phyloP scores from a whole-genome alignment of 2,329 filamentous ascomycete genomes.

The Atkinsonella texensis region DNA sequence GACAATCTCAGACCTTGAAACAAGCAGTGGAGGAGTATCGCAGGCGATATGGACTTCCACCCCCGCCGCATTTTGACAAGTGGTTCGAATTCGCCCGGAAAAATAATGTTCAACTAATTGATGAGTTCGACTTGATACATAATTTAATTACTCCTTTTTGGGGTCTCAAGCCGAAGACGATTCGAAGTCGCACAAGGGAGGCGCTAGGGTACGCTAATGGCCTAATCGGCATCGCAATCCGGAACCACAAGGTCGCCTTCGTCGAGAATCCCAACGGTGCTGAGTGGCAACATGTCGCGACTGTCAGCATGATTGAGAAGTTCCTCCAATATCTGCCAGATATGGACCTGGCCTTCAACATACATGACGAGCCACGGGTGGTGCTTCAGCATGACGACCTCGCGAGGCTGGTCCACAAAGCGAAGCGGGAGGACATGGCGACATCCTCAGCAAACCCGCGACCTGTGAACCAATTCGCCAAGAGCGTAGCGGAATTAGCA shows the following conservation, averaged over 20 bases:
- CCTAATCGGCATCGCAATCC: slow-evolving; percentile 65
- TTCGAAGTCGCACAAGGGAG: slow-evolving; percentile 65
- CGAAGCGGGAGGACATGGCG: slow-evolving; percentile 53
- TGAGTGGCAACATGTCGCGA: slow-evolving; percentile 78
- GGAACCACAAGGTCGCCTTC: slow-evolving; percentile 59
- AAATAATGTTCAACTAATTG: slow-evolving; percentile 65
- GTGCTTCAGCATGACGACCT: slow-evolving; percentile 76
- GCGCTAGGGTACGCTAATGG: slow-evolving; percentile 74
- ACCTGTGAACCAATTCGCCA: slow-evolving; percentile 24
- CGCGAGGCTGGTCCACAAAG: slow-evolving; percentile 53
- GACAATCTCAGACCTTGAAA: slow-evolving; percentile 61
- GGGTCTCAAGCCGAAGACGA: slow-evolving; percentile 69
- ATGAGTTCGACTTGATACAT: slow-evolving; percentile 85
- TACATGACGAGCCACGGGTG: slow-evolving; percentile 91
- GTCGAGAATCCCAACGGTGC: slow-evolving; percentile 50
- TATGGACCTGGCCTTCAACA: slow-evolving; percentile 94
- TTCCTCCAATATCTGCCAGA: slow-evolving; percentile 77
- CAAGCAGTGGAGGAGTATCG: slow-evolving; percentile 74
- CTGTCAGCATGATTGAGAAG: slow-evolving; percentile 64
- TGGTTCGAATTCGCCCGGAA: slow-evolving; percentile 81
- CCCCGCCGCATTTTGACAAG: slow-evolving; percentile 83
- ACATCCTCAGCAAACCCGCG: slow-evolving; percentile 37
- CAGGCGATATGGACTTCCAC: slow-evolving; percentile 66
- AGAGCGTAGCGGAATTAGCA: slow-evolving; percentile 20
- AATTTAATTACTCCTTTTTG: slow-evolving; percentile 85